Base-by-base conservation (phyloP, 352 stramenopile genomes). In the Phytophthora meadii region DNA sequence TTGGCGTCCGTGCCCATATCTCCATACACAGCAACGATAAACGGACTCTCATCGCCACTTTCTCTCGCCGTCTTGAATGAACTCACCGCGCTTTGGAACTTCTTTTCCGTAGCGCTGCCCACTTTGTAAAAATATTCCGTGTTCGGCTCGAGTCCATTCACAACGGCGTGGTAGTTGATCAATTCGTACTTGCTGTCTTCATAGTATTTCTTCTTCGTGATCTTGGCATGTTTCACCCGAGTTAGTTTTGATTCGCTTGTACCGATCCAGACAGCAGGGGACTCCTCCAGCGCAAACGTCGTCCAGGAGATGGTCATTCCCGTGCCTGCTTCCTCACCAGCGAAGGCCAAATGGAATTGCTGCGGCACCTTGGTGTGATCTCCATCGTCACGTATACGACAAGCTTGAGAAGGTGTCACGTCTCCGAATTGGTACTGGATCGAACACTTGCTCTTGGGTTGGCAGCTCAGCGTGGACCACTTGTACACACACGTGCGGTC, bases 121-220 rank as follows among this genome's bases (percentile, higher is more conserved):
- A 46, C 58, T 54, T 46, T 72, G 61, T 81, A 87, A 14, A 60
- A 67, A 57, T 87, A 87, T 48, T 72, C 28, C 3, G 65, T 79
- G 57, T 77, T 51, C 0, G 78, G 64, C 24, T 57, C 46, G 6
- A 87, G 61, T 0, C 75, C 75, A 8, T 34, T 59, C 24, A 84
- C 54, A 25, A 72, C 72, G 12, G 75, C 75, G 56, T 87, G 73
- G 50, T 84, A 81, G 51, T 71, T 75, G 70, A 65, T 84, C 1
- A 84, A 63, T 22, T 67, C 54, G 63, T 87, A 84, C 51, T 70
- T 39, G 37, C 77, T 47, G 46, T 82, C 69, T 52, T 63, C 64
- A 62, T 87, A 83, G 62, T 87, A 83, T 19, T 67, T 58, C 14
- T 66, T 60, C 0, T 65, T 64, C 9, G 56, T n/a, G 14, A 83